Percentiles rank a stretch among this genome's conserved stretches.
phyloP scores from a whole-genome alignment of 2,329 filamentous ascomycete genomes.

The Beauveria rudraprayagi region DNA sequence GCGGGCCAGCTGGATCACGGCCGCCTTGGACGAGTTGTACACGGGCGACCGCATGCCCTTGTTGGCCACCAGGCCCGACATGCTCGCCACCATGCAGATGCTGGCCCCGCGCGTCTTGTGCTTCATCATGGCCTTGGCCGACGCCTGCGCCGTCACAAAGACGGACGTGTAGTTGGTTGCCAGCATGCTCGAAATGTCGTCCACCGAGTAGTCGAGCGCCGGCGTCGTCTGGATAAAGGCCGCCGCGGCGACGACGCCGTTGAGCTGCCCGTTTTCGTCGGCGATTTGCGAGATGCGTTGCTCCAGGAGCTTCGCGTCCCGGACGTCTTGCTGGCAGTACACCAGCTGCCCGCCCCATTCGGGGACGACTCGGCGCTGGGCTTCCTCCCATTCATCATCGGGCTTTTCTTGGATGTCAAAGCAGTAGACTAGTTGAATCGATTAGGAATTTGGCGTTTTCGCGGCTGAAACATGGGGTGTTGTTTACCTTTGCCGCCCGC shows the following conservation, averaged over 20 bases:
- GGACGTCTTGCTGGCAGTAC: conserved; percentile 62
- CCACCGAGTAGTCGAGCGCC: conserved; percentile 57
- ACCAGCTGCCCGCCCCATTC: conserved; percentile 56
- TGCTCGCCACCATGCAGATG: conserved; percentile 50
- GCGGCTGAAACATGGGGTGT: background rate
- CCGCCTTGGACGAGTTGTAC: conserved; percentile 61
- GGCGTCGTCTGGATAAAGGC: conserved; percentile 61
- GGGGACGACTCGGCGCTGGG: conserved; percentile 53
- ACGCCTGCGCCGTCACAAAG: conserved; percentile 60
- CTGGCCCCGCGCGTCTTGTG: conserved; percentile 40
- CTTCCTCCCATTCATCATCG: conserved; percentile 48
- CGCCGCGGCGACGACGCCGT: conserved; percentile 63
- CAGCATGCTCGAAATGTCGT: conserved; percentile 52
- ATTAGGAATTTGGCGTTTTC: background rate
- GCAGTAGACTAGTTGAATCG: conserved; percentile 40
- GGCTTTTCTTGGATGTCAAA: conserved; percentile 45
- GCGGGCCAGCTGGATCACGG: conserved; percentile 53
- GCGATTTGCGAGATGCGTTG: conserved; percentile 51
- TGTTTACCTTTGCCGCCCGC: conserved; percentile 55
- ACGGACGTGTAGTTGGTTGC: conserved; percentile 63
- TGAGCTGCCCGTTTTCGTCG: conserved; percentile 50
- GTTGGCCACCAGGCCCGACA: conserved; percentile 43
- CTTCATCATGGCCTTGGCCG: conserved; percentile 54
- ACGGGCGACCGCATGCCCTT: conserved; percentile 58
- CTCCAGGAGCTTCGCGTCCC: conserved; percentile 52